phyloP scores from a whole-genome alignment of 257 asterid species.

The Nemophila menziesii region DNA sequence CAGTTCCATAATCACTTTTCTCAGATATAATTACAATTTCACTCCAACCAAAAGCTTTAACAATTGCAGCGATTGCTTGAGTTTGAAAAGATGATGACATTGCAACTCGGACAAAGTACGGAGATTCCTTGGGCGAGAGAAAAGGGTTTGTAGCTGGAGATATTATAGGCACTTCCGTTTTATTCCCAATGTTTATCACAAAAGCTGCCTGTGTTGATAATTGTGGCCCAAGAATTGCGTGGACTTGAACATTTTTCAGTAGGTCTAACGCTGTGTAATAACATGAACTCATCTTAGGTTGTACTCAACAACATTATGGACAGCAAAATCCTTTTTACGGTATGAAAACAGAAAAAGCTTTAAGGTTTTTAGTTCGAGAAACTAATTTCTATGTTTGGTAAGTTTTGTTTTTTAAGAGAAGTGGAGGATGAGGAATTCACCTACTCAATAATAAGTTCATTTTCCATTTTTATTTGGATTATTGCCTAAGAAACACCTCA shows the following conservation, averaged over 20 bases:
- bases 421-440: too few species aligned
- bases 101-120: slow-evolving; percentile 26
- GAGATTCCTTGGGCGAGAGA: slow-evolving; percentile 19
- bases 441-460: too few species aligned
- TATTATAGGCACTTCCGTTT: slow-evolving; percentile 29
- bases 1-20: slow-evolving; percentile 27
- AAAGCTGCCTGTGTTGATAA: slow-evolving; percentile 30
- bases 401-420: too few species aligned
- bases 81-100: slow-evolving; percentile 26
- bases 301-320: too few species aligned
- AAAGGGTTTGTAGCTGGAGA: slow-evolving; percentile 42
- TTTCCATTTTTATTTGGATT: too few species aligned
- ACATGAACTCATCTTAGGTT: too few species aligned
- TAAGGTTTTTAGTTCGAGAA: too few species aligned
- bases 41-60: slow-evolving; percentile 32
- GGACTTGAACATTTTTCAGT: slow-evolving; percentile 29
- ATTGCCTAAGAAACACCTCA: too few species aligned
- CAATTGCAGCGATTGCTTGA: slow-evolving; percentile 16
- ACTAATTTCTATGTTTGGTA: too few species aligned
- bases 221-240: slow-evolving; percentile 35
- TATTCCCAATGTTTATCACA: slow-evolving; percentile 22
- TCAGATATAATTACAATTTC: slow-evolving; percentile 26
- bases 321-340: too few species aligned
- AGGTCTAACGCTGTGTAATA: slow-evolving; percentile 26
- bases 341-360: too few species aligned